Evolutionary conservation across 169 alveolate genomes (phyloP).

Genomic region (Cytauxzoon felis): DNA sequence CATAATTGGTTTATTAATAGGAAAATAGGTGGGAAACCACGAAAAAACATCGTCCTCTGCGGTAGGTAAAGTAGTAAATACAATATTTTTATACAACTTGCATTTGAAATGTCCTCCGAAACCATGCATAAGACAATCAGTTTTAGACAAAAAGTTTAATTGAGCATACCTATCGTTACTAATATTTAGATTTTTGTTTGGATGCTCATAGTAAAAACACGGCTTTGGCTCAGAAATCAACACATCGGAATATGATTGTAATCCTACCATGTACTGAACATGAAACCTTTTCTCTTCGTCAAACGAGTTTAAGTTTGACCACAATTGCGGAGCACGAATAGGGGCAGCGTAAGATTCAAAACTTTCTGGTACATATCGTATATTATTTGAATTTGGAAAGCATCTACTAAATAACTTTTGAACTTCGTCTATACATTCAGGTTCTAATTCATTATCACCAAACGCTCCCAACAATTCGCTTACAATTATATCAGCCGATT

Average conservation of each 20-base stretch:
- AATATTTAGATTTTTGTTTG: slow-evolving; percentile 3
- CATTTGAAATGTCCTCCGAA: slow-evolving; percentile 71
- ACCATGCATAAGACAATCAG: slow-evolving; percentile 67
- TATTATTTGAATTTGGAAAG: slow-evolving; percentile 22
- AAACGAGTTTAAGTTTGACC: slow-evolving; percentile 43
- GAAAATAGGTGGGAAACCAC: slow-evolving; percentile 76
- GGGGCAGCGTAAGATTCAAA: slow-evolving; percentile 68
- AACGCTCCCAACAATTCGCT: slow-evolving; percentile 76
- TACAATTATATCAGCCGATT: slow-evolving; percentile 62
- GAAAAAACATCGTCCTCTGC: slow-evolving; percentile 55
- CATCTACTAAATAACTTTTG: slow-evolving; percentile 47
- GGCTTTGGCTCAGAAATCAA: slow-evolving; percentile 46
- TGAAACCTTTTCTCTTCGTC: slow-evolving; percentile 22
- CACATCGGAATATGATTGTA: slow-evolving; percentile 42
- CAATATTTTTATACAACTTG: slow-evolving; percentile 57
- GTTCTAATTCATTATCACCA: slow-evolving; percentile 76
- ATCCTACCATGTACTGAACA: slow-evolving; percentile 51
- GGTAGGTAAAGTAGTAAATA: slow-evolving; percentile 66
- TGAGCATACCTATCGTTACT: slow-evolving; percentile 60
- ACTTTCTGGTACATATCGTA: slow-evolving; percentile 66
- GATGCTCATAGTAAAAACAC: slow-evolving; percentile 62
- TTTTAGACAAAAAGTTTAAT: slow-evolving; percentile 49
- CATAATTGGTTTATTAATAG: slow-evolving; percentile 53
- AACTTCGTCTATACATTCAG: slow-evolving; percentile 75
- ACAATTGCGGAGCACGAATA: slow-evolving; percentile 67